Evolutionary conservation across 495 filamentous ascomycete species (phyloP).

Genomic region (Barbatosphaeria neglecta): DNA sequence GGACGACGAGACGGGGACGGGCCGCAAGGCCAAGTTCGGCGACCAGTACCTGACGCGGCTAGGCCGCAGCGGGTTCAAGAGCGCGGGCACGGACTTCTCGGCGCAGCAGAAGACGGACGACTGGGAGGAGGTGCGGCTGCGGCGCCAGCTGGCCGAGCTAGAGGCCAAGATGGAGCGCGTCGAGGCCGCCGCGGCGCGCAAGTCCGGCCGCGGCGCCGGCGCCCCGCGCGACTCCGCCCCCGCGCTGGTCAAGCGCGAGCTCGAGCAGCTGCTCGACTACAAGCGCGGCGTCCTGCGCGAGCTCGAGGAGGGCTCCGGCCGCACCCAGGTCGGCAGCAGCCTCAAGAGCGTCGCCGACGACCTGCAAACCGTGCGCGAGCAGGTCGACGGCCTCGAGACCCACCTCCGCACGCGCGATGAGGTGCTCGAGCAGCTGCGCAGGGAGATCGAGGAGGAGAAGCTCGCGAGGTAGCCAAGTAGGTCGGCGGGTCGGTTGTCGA

Average conservation of each 20-base stretch:
- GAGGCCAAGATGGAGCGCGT: slow-evolving; percentile 73
- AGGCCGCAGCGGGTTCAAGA: slow-evolving; percentile 66
- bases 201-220: slow-evolving; percentile 34
- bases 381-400: slow-evolving; percentile 58
- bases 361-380: slow-evolving; percentile 63
- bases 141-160: slow-evolving; percentile 79
- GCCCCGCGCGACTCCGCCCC: slow-evolving; percentile 56
- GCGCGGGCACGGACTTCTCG: slow-evolving; percentile 73
- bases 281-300: slow-evolving; percentile 57
- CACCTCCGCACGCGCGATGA: slow-evolving; percentile 49
- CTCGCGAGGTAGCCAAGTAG: slow-evolving; percentile 23
- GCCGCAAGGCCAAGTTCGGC: slow-evolving; percentile 88
- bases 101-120: slow-evolving; percentile 58
- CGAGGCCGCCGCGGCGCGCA: slow-evolving; percentile 50
- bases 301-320: slow-evolving; percentile 65
- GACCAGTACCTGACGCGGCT: slow-evolving; percentile 89
- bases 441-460: slow-evolving; percentile 57
- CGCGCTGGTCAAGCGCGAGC: slow-evolving; percentile 82
- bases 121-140: slow-evolving; percentile 93
- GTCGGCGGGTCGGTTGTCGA: too few relatives aligned
- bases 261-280: slow-evolving; percentile 79
- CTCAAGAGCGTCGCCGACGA: slow-evolving; percentile 52
- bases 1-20: slow-evolving; percentile 66
- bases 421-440: slow-evolving; percentile 44
- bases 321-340: slow-evolving; percentile 47